Percentiles rank a stretch among this genome's conserved stretches.
Conservation (phyloP, 495 filamentous ascomycete genomes). For the Xylaria bambusicola region DNA sequence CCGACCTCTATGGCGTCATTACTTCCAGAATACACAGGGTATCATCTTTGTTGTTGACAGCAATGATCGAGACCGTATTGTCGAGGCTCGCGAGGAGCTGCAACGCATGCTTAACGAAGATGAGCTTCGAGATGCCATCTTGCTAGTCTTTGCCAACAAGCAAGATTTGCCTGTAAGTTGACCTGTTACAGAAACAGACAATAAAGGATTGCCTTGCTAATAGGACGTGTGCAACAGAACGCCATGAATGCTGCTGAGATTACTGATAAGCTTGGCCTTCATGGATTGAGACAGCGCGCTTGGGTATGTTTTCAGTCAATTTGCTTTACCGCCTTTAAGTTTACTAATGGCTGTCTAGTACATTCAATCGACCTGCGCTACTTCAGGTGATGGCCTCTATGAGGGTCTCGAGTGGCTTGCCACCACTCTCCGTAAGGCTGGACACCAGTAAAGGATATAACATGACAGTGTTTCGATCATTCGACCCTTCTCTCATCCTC, state of each 20-base stretch:
- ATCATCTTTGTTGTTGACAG: constrained; percentile 99
- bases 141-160: constrained; percentile 99
- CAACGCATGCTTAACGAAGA: constrained; percentile 99
- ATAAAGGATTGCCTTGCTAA: not conserved
- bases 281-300: constrained; percentile 94
- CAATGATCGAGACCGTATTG: constrained; percentile 99
- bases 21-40: constrained; percentile 99
- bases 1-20: constrained; percentile 98
- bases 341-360: constrained; percentile 61
- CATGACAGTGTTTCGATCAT: constrained; percentile 26
- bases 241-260: constrained; percentile 99
- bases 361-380: constrained; percentile 99
- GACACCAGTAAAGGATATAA: constrained; percentile 65
- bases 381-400: constrained; percentile 98
- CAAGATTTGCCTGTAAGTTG: constrained; percentile 94
- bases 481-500: constrained; percentile 32
- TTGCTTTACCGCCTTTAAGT: constrained; percentile 8
- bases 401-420: constrained; percentile 99
- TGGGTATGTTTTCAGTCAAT: constrained; percentile 73
- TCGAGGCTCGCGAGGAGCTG: constrained; percentile 97
- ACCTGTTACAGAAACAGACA: not conserved
- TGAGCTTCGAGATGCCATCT: constrained; percentile 93
- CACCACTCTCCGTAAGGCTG: constrained; percentile 89
- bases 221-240: constrained; percentile 60
- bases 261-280: constrained; percentile 98